Evolutionary conservation across 2,329 filamentous ascomycete species (phyloP), one percentile per base, ranked within the genome.

Genomic region (Colletotrichum spaethianum): DNA sequence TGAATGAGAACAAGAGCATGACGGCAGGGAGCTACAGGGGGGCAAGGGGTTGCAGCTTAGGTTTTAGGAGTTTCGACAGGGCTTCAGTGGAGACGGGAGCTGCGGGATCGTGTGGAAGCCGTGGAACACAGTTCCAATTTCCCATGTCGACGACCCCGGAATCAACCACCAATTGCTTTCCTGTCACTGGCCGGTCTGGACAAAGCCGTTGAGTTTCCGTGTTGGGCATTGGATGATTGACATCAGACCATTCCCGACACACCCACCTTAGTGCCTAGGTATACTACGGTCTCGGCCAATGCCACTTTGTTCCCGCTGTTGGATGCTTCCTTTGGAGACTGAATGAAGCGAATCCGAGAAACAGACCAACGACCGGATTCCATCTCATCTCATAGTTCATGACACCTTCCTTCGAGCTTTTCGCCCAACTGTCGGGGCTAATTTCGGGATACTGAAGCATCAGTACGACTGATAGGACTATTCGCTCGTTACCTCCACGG

Each of bases 141-240:
- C 38, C 33, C 53, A 3, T 38, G 31, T 53, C 16, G 8, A 36
- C 18, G n/a, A 23, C 42, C 53, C 42, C 42, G 38, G 23, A 33
- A 28, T 38, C 40, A 56, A 23, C 23, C 31, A 6, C 50, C 42
- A 64, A 28, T 57, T 33, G 36, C 31, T 31, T 26, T 18, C 36
- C 38, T 68, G 40, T 50, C 18, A 48, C 28, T 64, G 66, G 66
- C 36, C 50, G 4, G 20, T 33, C 18, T 33, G 20, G 44, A 50
- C 28, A 33, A 50, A 36, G 42, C n/a, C 42, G 52, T 56, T 26
- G 33, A 52, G 33, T 53, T 53, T 53, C 28, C 18, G 50, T 5
- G 16, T 18, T 31, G 14, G 57, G 6, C 40, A 26, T 48, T 48
- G 40, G 26, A 38, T n/a, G 31, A 40, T 50, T 4, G 31, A 56